phyloP scores from a whole-genome alignment of 140 eudicot genomes.

The Flaveria floridana region DNA sequence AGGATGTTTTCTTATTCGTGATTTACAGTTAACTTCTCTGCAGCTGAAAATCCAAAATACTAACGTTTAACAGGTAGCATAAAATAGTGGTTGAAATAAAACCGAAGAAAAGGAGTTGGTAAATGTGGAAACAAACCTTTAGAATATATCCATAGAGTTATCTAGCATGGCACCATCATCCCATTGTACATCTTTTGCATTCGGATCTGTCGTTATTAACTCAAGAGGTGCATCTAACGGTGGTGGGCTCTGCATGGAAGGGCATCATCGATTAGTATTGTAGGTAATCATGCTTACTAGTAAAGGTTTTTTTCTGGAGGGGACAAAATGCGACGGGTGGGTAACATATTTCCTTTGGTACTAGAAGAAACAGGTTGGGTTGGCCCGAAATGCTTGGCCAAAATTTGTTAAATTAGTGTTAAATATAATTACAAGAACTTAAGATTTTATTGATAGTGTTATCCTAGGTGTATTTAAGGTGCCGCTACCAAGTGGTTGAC shows the following conservation, averaged over 20 bases:
- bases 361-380: background rate
- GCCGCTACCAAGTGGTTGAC: no score
- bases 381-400: background rate
- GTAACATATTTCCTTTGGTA: background rate
- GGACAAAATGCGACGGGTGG: background rate
- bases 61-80: background rate
- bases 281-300: background rate
- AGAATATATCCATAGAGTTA: constrained; percentile 66
- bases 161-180: constrained; percentile 76
- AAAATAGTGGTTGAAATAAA: no score
- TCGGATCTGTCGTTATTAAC: constrained; percentile 58
- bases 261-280: background rate
- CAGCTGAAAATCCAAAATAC: constrained; percentile 13
- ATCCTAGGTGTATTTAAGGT: no score
- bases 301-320: background rate
- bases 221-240: constrained; percentile 76
- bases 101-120: background rate
- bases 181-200: constrained; percentile 66
- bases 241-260: constrained; percentile 70
- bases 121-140: constrained; percentile 42
- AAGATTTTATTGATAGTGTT: no score
- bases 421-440: no score
- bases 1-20: constrained; percentile 17
- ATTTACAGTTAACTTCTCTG: constrained; percentile 24
- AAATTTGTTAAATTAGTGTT: no score